These are phyloP conservation scores for Epichloe amarillans DNA, from an alignment of 2,329 filamentous ascomycete species.

Conservation along the genomic window DNA sequence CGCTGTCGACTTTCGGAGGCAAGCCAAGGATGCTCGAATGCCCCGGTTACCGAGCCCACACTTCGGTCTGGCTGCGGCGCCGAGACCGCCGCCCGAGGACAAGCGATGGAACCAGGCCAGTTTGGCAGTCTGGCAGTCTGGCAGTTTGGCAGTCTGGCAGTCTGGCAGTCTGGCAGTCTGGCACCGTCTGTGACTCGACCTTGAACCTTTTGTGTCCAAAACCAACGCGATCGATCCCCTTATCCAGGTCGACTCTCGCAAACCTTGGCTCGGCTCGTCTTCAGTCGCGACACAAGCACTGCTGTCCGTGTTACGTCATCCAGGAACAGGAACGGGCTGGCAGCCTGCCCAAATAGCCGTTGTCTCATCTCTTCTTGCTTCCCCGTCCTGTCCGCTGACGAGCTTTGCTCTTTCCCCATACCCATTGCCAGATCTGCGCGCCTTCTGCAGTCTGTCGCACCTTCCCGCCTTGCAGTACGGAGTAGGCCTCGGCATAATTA, in stretches of 20 bases:
- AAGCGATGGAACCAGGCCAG: no score
- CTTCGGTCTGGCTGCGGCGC: constrained; percentile 3
- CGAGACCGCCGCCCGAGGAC: constrained; percentile 1
- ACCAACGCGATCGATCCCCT: not conserved
- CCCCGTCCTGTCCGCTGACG: not conserved
- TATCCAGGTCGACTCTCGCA: not conserved
- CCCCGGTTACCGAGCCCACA: constrained; percentile 3
- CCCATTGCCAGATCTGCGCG: not conserved
- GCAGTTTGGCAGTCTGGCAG: no score
- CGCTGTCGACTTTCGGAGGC: no score
- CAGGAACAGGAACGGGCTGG: not conserved
- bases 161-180: no score
- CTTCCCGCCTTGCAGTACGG: not conserved
- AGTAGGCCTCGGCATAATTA: not conserved
- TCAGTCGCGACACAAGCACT: not conserved
- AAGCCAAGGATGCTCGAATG: not conserved
- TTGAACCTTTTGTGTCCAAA: not conserved
- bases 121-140: no score
- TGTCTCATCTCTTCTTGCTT: no score
- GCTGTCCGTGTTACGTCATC: constrained; percentile 1
- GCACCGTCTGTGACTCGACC: not conserved
- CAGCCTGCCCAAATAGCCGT: no score
- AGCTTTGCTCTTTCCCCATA: not conserved
- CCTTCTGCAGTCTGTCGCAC: not conserved
- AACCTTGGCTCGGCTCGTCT: not conserved